phyloP scores from a whole-genome alignment of 305 asterid species.

The Solanum hybrid region DNA sequence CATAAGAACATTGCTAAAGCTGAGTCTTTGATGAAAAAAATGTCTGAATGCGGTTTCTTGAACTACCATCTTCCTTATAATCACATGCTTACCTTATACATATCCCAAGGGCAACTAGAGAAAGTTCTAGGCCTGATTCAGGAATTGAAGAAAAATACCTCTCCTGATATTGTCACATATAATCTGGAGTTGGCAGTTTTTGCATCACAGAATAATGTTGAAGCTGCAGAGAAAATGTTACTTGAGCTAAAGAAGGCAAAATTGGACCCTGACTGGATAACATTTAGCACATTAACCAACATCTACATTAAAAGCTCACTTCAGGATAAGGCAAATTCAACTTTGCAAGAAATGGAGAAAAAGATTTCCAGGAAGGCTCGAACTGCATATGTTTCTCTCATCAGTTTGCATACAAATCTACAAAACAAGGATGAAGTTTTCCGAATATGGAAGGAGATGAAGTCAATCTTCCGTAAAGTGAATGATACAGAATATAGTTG shows the following conservation, averaged over 20 bases:
- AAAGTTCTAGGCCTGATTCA: too few relatives aligned
- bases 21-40: too few relatives aligned
- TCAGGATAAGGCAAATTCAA: slow-evolving; percentile 46
- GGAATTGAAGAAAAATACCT: too few relatives aligned
- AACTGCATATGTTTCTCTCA: slow-evolving; percentile 55
- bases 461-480: slow-evolving; percentile 46
- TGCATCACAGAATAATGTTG: slow-evolving; percentile 42
- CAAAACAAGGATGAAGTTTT: neutral
- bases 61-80: too few relatives aligned
- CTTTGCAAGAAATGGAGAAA: slow-evolving; percentile 75
- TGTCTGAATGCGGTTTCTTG: too few relatives aligned
- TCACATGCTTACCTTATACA: too few relatives aligned
- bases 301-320: slow-evolving; percentile 63
- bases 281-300: slow-evolving; percentile 71
- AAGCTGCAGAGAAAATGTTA: slow-evolving; percentile 54
- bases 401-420: slow-evolving; percentile 26
- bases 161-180: too few relatives aligned
- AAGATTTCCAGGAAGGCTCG: slow-evolving; percentile 40
- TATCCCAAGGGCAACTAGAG: too few relatives aligned
- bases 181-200: too few relatives aligned
- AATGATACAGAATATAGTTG: slow-evolving; percentile 61
- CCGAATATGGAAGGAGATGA: slow-evolving; percentile 73
- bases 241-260: slow-evolving; percentile 46
- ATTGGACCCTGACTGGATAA: slow-evolving; percentile 75
- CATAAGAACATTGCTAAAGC: too few relatives aligned